Percentiles rank a stretch among this genome's conserved stretches.
Evolutionary conservation across 352 stramenopile genomes (phyloP).

Genomic region (Elongisporangium anandrum): DNA sequence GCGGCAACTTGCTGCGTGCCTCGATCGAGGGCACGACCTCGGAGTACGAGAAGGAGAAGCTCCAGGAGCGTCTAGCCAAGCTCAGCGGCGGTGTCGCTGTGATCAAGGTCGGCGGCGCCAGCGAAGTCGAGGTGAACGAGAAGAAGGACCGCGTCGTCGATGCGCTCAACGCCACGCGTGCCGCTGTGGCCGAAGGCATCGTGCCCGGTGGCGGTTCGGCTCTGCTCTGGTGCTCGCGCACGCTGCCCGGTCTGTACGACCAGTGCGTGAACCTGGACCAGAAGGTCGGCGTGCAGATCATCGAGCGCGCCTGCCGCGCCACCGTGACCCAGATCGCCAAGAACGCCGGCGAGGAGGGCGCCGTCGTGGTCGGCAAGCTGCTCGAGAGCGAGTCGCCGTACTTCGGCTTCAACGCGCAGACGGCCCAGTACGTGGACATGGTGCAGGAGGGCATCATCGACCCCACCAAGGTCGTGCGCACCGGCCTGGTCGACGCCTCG

Average conservation of each 20-base stretch:
- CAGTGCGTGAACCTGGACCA: constrained; percentile 95
- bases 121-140: constrained; percentile 98
- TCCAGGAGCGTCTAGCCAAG: constrained; percentile 99
- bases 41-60: constrained; percentile 99
- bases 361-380: constrained; percentile 98
- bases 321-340: constrained; percentile 96
- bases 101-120: constrained; percentile 99
- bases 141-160: constrained; percentile 99
- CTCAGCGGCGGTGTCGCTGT: constrained; percentile 98
- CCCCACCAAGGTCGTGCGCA: constrained; percentile 98
- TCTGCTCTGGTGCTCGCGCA: constrained; percentile 95
- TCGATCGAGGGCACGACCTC: constrained; percentile 96
- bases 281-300: constrained; percentile 98
- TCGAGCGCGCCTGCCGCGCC: constrained; percentile 92
- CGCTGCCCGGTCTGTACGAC: constrained; percentile 87
- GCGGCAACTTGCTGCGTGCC: constrained; percentile 93
- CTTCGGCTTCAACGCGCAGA: constrained; percentile 98
- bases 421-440: constrained; percentile 97
- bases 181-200: constrained; percentile 98
- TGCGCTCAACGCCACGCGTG: constrained; percentile 98
- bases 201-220: constrained; percentile 97
- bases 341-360: constrained; percentile 98
- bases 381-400: constrained; percentile 93
- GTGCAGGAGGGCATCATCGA: constrained; percentile 98
- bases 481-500: constrained; percentile 97